Evolutionary conservation across 2,329 filamentous ascomycete genomes (phyloP), one percentile per base, ranked within the genome.

Genomic region (Epichloe amarillans): DNA sequence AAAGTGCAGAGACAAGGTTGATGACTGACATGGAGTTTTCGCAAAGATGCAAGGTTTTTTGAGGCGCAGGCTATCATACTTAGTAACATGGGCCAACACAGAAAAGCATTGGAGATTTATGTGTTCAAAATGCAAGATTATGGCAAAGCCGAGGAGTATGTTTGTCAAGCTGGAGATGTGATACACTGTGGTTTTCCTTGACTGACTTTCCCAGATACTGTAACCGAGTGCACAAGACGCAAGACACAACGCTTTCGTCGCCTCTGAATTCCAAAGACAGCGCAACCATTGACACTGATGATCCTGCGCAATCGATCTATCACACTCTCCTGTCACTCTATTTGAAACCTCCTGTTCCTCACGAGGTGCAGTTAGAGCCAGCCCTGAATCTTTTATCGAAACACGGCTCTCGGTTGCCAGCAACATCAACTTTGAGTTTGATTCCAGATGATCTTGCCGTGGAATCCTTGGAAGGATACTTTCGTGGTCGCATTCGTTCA

Each of bases 31-130:
- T 50, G 6, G 10, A 3, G 10, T 39, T 11, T 17, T 10, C 7
- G 11, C 12, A 17, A 56, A 91, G 88, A 96, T 64, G 74, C 89
- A 0, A 75, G 80, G 3, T 96, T 96, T 96, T 95, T 86, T 65
- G 91, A 97, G 64, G 82, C 88, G 2, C 83, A 91, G 54, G 93
- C 93, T 6, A 84, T 97, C 43, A 83, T 97, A 19, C 79, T 97
- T 39, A 89, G 88, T 66, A 94, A 93, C 59, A 95, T 97, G 87
- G 88, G 88, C 6, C 85, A 91, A 60, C 90, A 98, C 69, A 90
- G 88, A 63, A 89, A 97, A 67, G 93, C 93, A 0, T 72, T 98
- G n/a, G 86, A 93, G 63, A 95, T 98, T 49, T 98, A 95, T 64
- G 91, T 97, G 30, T 98, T 96, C 69, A 93, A 91, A 65, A 79